Conservation (phyloP, 2,329 filamentous ascomycete species). For the Trichoderma sp. region DNA sequence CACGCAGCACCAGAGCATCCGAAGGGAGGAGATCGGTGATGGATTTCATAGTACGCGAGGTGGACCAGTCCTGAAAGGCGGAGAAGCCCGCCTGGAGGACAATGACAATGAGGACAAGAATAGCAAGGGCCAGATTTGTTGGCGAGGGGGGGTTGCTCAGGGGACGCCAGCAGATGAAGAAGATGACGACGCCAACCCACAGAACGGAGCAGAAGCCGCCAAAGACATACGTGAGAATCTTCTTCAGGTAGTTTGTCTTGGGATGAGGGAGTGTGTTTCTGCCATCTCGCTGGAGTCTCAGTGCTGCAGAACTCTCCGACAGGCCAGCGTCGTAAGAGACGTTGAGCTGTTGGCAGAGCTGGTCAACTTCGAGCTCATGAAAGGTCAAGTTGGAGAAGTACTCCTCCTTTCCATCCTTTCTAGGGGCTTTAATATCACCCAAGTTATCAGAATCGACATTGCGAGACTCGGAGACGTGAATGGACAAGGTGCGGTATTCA, state of each 20-base stretch:
- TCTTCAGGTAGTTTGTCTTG: constrained; percentile 43
- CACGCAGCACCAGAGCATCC: constrained; percentile 42
- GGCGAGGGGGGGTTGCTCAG: constrained; percentile 42
- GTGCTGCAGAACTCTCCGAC: constrained; percentile 32
- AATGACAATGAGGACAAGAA: constrained; percentile 47
- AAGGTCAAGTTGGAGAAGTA: constrained; percentile 42
- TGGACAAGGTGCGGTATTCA: constrained; percentile 41
- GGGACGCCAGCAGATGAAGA: constrained; percentile 48
- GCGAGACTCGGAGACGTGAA: constrained; percentile 39
- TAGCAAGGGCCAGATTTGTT: constrained; percentile 44
- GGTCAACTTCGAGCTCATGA: constrained; percentile 35
- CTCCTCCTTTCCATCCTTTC: constrained; percentile 35
- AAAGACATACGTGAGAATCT: constrained; percentile 42
- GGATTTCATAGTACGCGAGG: constrained; percentile 44
- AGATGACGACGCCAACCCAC: constrained; percentile 46
- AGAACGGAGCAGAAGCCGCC: constrained; percentile 47
- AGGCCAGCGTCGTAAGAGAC: constrained; percentile 36
- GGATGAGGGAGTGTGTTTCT: constrained; percentile 40
- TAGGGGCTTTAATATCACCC: constrained; percentile 29
- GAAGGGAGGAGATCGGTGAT: constrained; percentile 45
- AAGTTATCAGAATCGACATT: constrained; percentile 26
- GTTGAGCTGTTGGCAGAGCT: constrained; percentile 40
- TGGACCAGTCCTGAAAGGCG: constrained; percentile 48
- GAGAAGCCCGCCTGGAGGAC: constrained; percentile 45
- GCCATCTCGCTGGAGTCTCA: constrained; percentile 39